Conservation (phyloP, 306 rosid species). For the Sicyos edulis region DNA sequence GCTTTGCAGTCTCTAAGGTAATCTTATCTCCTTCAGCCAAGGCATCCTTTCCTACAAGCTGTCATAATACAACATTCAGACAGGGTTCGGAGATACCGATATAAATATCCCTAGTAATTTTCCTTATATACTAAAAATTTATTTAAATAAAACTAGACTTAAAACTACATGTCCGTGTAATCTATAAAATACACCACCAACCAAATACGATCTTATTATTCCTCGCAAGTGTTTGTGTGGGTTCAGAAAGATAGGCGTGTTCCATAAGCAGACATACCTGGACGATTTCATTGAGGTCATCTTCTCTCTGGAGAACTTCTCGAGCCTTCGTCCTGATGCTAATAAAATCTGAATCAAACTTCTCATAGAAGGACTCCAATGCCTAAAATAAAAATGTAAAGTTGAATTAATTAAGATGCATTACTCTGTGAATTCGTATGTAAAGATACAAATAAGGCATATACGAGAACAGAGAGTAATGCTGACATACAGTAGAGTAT, state of each 20-base stretch:
- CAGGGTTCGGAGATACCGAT: neutral
- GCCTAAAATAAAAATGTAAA: conserved; percentile 46
- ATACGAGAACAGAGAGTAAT: neutral
- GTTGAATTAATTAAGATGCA: neutral
- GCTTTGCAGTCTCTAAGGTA: conserved; percentile 95
- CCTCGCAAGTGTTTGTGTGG: neutral
- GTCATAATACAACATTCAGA: conserved; percentile 25
- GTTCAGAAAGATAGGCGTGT: neutral
- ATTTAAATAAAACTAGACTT: neutral
- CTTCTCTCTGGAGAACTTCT: conserved; percentile 95
- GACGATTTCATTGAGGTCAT: conserved; percentile 96
- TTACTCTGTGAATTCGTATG: neutral
- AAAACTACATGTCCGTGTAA: neutral
- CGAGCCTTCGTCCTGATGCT: conserved; percentile 98
- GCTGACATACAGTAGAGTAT: conserved; percentile 64
- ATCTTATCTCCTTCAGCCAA: conserved; percentile 97
- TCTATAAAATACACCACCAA: neutral
- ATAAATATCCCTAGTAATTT: neutral
- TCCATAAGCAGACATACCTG: conserved; percentile 46
- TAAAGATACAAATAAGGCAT: conserved; percentile 15
- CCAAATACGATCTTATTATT: neutral
- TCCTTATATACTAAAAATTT: too few relatives aligned
- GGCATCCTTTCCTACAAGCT: conserved; percentile 99
- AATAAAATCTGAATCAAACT: conserved; percentile 93
- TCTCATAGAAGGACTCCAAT: conserved; percentile 84